Evolutionary conservation across 371 early-diverging fungal species (phyloP), one percentile per base, ranked within the genome.

Genomic region (Nosema muscidifuracis): DNA sequence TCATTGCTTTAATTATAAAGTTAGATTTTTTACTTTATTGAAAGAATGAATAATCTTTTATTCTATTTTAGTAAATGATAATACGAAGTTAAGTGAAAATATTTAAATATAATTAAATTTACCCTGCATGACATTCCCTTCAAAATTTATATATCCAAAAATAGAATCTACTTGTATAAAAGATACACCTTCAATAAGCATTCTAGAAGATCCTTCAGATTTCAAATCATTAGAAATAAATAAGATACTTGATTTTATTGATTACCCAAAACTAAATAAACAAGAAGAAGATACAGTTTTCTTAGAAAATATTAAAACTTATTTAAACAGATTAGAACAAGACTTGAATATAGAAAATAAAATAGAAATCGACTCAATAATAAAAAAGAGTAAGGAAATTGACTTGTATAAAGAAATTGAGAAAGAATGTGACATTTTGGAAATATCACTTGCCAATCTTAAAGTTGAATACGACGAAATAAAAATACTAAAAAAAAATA

Each of bases 401-500:
- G 18, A 63, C 0, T 28, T 38, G 1, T 51, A 28, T 36, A 50
- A 61, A 36, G 31, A 71, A 34, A 38, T 53, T 13, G 75, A 75
- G 50, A 38, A 38, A 40, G 65, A 71, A 47, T 75, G 70, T 26
- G 75, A 75, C 33, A 6, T 57, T 1, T 30, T 60, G 30, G 75
- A 75, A 42, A 51, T 75, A 7, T 57, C 62, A 13, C 24, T 75
- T 1, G 71, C 75, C 15, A 74, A 74, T 61, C 13, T 20, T 10
- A 67, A 74, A 43, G 40, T 43, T 30, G 38, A 69, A 50, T 61
- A 60, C 20, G 40, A 30, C 6, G 62, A 62, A 22, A 40, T 34
- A 7, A 0, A 40, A 44, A 15, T 44, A n/a, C 55, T 42, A 18
- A 67, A 56, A 34, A 22, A 36, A 2, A 18, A 60, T 16, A 38